Base-by-base conservation (phyloP, 345 rosid species). In the Murraya koenigii region DNA sequence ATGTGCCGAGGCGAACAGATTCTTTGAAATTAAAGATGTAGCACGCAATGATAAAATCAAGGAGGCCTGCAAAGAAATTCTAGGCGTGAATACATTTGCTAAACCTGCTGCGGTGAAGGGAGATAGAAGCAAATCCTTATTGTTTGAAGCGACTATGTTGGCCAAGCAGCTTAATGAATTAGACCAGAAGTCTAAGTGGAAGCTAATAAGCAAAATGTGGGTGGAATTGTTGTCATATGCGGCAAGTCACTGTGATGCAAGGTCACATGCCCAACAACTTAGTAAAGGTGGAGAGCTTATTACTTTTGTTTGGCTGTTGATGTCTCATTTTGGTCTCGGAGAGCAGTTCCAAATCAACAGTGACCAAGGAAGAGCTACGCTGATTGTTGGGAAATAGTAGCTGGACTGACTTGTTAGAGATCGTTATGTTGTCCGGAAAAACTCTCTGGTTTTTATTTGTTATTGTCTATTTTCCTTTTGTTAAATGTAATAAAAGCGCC, bases 281-380 rank as follows among this genome's bases (percentile, higher is more conserved):
- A 85, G 91, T 28, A 86, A 87, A 84, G 97, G 98, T 0, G 97
- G 90, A 13, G 90, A 93, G 87, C 84, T 92, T 2, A 52, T 93
- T 15, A 86, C 88, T 33, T 82, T 86, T 55, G 87, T 94, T 72
- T 89, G 97, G 95, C 67, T 91, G 36, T 74, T 91, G 81, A 93
- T 91, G 93, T 91, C 91, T 60, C 97, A 93, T 79, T 82, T 93
- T 10, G 92, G 96, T 25, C 32, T 93, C 3, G 88, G 89, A 26
- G 82, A 84, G 26, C 89, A 88, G 72, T 89, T 87, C 85, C 92
- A 88, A 52, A 88, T 87, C 58, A 89, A 90, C 3, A 88, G 86
- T 68, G 88, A 87, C 67, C 86, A 89, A 75, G 89, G 85, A 14
- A 81, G 90, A 79, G 91, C 90, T 22, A 90, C 88, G 79, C 75